Evolutionary conservation across 2,329 filamentous ascomycete genomes (phyloP).

Genomic region (Xylariales sp.): DNA sequence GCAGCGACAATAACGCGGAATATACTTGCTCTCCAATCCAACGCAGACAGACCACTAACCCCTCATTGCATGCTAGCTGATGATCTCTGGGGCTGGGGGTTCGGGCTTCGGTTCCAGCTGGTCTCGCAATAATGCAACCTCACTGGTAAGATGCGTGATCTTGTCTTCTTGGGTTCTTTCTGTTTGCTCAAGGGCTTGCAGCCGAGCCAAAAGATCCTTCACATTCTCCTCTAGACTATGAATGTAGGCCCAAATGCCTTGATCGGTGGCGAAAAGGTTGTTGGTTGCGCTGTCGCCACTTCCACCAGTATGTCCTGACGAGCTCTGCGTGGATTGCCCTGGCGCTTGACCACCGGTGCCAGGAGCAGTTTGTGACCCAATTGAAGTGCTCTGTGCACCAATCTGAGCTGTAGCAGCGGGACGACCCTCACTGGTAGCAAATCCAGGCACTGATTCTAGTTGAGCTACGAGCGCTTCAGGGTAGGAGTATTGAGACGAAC

Average conservation of each 20-base stretch:
- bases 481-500: slow-evolving; percentile 34
- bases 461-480: slow-evolving; percentile 18
- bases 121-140: slow-evolving; percentile 27
- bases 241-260: slow-evolving; percentile 69
- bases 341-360: slow-evolving; percentile 14
- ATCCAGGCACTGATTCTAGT: slow-evolving; percentile 21
- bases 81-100: slow-evolving; percentile 6
- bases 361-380: slow-evolving; percentile 17
- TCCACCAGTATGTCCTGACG: slow-evolving; percentile 46
- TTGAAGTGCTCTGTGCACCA: slow-evolving; percentile 12
- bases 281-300: slow-evolving; percentile 59
- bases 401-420: slow-evolving; percentile 20
- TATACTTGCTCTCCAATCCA: no score
- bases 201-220: slow-evolving; percentile 39
- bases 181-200: slow-evolving; percentile 35
- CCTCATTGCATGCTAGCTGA: not conserved
- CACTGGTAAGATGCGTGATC: slow-evolving; percentile 28
- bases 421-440: slow-evolving; percentile 23
- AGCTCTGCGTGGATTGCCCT: slow-evolving; percentile 37
- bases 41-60: not conserved
- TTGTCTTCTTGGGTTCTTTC: slow-evolving; percentile 32
- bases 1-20: no score
- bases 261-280: slow-evolving; percentile 59
- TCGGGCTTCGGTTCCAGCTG: slow-evolving; percentile 23
- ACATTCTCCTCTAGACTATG: slow-evolving; percentile 62